Evolutionary conservation across 2,329 filamentous ascomycete genomes (phyloP).

Genomic region (Cladosporium velox): DNA sequence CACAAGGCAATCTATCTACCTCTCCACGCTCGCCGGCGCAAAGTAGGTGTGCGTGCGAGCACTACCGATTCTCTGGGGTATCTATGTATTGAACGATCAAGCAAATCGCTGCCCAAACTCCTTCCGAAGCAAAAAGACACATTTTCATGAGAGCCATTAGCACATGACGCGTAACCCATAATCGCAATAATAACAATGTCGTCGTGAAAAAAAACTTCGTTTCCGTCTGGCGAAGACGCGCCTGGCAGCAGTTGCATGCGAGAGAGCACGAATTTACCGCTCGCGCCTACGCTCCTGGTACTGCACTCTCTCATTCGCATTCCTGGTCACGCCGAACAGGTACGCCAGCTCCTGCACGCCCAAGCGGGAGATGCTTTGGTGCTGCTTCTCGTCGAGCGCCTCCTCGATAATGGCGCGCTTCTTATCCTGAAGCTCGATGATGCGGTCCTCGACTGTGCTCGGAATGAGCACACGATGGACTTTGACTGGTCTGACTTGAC

Average conservation of each 20-base stretch:
- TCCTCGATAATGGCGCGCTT: constrained; percentile 76
- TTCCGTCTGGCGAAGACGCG: neutral
- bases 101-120: neutral
- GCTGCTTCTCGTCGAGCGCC: constrained; percentile 75
- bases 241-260: neutral
- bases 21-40: constrained; percentile 3
- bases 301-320: constrained; percentile 29
- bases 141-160: neutral
- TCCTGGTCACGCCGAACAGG: constrained; percentile 57
- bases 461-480: constrained; percentile 78
- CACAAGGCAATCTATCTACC: neutral
- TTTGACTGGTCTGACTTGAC: constrained; percentile 71
- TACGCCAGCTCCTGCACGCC: constrained; percentile 67
- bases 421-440: constrained; percentile 73
- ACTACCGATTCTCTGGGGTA: constrained; percentile 2
- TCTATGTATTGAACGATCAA: neutral
- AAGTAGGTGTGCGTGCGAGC: neutral
- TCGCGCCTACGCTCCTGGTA: constrained; percentile 24
- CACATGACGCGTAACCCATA: neutral
- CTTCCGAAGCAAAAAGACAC: neutral
- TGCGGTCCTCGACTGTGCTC: constrained; percentile 84
- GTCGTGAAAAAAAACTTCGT: neutral
- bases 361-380: constrained; percentile 66
- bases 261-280: neutral
- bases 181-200: neutral